These are phyloP conservation scores for Epichloe coenophiala DNA, from an alignment of 2,329 filamentous ascomycete genomes.

Conservation along the genomic window DNA sequence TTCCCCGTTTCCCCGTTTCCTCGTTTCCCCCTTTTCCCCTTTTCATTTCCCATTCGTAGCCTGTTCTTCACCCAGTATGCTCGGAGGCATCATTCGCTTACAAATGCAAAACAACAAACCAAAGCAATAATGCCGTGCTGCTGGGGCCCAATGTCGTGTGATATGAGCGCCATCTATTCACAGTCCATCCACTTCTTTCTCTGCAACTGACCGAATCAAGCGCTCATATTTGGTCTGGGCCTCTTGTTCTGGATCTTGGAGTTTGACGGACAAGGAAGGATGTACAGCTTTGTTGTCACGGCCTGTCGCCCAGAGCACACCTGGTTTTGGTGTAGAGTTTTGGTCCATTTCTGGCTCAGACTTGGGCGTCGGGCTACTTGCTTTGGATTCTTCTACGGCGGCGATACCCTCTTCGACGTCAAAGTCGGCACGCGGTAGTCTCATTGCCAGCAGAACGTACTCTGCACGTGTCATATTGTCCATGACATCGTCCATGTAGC, in stretches of 20 bases:
- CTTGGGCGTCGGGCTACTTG: conserved; percentile 18
- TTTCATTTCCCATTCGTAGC: neutral
- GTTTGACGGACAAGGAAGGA: conserved; percentile 10
- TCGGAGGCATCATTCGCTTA: neutral
- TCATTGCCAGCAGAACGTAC: conserved; percentile 54
- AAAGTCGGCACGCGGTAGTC: conserved; percentile 34
- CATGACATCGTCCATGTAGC: conserved; percentile 61
- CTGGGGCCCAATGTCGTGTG: too few species aligned
- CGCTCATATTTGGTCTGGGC: conserved; percentile 22
- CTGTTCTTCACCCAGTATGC: neutral
- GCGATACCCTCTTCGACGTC: conserved; percentile 17
- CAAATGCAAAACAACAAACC: neutral
- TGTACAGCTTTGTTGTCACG: conserved; percentile 5
- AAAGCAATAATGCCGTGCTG: neutral
- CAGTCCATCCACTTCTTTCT: conserved; percentile 17
- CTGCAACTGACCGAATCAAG: conserved; percentile 23
- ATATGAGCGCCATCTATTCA: conserved; percentile 1
- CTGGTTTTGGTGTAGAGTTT: conserved; percentile 13
- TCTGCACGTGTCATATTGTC: conserved; percentile 54
- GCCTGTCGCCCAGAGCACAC: conserved; percentile 23
- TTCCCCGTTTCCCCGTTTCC: too few species aligned
- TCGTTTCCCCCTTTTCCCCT: too few species aligned
- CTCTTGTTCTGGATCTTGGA: conserved; percentile 22
- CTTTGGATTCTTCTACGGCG: conserved; percentile 17
- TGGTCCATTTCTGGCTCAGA: conserved; percentile 14